Percentiles rank a stretch among this genome's conserved stretches.
phyloP scores from a whole-genome alignment of 2,329 filamentous ascomycete genomes.

The Magnaporthiopsis incrustans region DNA sequence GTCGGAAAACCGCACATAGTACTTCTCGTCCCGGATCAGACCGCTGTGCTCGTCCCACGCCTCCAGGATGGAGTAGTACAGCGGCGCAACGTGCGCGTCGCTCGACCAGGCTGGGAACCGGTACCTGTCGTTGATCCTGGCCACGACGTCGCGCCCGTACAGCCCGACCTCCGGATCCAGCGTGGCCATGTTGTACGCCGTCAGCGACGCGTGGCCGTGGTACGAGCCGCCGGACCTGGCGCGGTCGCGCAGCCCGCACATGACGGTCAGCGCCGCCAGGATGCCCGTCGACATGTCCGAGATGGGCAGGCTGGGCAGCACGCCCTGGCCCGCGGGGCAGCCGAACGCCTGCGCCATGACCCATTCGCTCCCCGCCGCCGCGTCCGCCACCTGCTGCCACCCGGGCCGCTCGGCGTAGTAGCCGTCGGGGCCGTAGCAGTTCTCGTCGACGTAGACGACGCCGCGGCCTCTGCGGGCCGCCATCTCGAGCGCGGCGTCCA shows the following conservation, averaged over 20 bases:
- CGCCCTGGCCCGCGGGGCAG: conserved; percentile 43
- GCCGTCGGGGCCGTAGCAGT: conserved; percentile 40
- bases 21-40: too few species aligned
- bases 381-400: conserved; percentile 48
- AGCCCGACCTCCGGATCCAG: conserved; percentile 23
- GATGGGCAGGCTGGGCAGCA: conserved; percentile 58
- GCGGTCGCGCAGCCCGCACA: conserved; percentile 43
- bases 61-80: too few species aligned
- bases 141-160: conserved; percentile 17
- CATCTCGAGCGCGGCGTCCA: conserved; percentile 29
- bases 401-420: conserved; percentile 44
- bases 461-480: conserved; percentile 32
- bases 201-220: conserved; percentile 21
- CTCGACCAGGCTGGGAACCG: conserved; percentile 7
- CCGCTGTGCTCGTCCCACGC: too few species aligned
- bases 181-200: conserved; percentile 19
- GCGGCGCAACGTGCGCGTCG: too few species aligned
- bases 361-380: conserved; percentile 20
- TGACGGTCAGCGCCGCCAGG: conserved; percentile 59
- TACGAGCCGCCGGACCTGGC: conserved; percentile 56
- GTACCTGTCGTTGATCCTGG: conserved; percentile 18
- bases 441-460: conserved; percentile 40
- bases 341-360: too few species aligned
- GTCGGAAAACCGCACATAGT: too few species aligned
- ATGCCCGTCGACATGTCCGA: conserved; percentile 46